phyloP scores from a whole-genome alignment of 208 protist species.

The Sergeia podlipaevii region DNA sequence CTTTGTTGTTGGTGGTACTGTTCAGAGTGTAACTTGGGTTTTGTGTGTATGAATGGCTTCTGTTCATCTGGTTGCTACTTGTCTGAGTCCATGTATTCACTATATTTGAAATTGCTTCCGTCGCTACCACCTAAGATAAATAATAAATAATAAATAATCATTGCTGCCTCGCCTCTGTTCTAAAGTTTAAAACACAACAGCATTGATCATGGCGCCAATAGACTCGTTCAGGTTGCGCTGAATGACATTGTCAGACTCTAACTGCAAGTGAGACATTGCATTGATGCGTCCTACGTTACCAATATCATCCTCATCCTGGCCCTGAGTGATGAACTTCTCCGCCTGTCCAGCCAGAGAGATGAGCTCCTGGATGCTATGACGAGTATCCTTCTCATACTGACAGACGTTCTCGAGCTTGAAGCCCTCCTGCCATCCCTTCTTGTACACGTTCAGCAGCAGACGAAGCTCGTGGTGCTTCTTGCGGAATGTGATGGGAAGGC shows the following conservation, averaged over 20 bases:
- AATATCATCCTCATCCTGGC: constrained; percentile 84
- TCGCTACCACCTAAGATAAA: no score
- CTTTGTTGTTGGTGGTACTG: background rate
- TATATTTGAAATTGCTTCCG: no score
- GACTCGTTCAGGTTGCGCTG: constrained; percentile 78
- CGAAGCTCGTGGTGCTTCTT: constrained; percentile 99
- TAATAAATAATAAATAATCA: no score
- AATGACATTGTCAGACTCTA: constrained; percentile 72
- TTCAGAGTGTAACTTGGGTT: no score
- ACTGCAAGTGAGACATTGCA: constrained; percentile 73
- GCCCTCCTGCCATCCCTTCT: constrained; percentile 98
- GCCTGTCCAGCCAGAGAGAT: constrained; percentile 68
- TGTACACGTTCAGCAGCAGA: constrained; percentile 99
- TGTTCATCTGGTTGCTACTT: background rate
- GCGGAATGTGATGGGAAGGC: constrained; percentile 98
- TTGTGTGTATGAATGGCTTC: no score
- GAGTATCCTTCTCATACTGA: constrained; percentile 59
- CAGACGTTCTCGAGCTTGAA: constrained; percentile 85
- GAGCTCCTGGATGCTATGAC: constrained; percentile 69
- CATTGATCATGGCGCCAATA: constrained; percentile 87
- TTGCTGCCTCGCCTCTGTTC: background rate
- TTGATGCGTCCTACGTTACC: constrained; percentile 83
- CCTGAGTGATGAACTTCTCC: constrained; percentile 80
- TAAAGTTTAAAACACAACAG: constrained; percentile 71
- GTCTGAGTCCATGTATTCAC: background rate